Conservation (phyloP, 164 flowering plant genomes). For the Houttuynia cordata region DNA sequence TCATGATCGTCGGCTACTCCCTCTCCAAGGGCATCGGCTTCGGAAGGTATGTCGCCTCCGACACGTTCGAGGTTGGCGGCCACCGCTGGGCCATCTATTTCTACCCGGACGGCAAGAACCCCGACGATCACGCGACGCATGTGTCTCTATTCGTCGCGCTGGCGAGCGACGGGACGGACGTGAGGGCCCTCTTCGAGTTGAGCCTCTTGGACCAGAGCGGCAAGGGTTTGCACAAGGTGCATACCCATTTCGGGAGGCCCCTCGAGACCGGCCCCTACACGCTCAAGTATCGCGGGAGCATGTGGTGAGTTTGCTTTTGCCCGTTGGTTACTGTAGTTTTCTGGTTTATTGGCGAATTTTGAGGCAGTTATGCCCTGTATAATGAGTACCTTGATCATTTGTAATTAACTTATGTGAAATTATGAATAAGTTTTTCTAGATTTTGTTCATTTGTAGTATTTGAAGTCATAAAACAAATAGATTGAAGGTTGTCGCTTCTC, state of each 20-base stretch:
- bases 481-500: no score
- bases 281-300: conserved; percentile 2
- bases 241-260: conserved; percentile 1
- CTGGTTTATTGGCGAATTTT: background rate
- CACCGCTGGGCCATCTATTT: conserved; percentile 1
- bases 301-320: conserved; percentile 1
- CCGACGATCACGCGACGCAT: background rate
- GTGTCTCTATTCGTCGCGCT: background rate
- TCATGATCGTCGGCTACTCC: background rate
- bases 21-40: conserved; percentile 1
- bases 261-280: conserved; percentile 1
- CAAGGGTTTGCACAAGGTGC: conserved; percentile 1
- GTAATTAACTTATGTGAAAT: no score
- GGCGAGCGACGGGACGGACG: conserved; percentile 1
- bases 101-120: conserved; percentile 1
- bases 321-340: background rate
- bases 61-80: background rate
- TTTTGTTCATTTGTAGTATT: no score
- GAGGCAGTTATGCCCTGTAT: background rate
- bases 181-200: background rate
- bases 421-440: no score
- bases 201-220: conserved; percentile 2
- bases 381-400: no score
- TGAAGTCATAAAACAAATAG: no score
- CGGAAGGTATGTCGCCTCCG: background rate